Evolutionary conservation across 805 yeast genomes (phyloP).

Genomic region (Metschnikowia drakensbergensis): DNA sequence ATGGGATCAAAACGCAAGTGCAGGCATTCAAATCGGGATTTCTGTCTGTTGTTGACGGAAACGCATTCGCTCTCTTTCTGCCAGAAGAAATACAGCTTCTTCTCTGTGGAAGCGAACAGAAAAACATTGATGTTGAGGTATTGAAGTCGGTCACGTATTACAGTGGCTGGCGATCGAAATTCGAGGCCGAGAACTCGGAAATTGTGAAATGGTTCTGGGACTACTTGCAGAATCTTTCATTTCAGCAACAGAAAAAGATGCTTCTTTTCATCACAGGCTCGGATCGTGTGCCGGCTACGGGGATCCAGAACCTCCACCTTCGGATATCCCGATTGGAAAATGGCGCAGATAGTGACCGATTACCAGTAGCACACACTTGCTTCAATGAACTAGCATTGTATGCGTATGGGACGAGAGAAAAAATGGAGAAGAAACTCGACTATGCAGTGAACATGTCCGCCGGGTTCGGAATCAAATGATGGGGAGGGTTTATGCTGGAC

Average conservation of each 20-base stretch:
- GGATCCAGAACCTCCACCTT: conserved; percentile 70
- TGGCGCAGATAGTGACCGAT: conserved; percentile 39
- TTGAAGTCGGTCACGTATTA: conserved; percentile 73
- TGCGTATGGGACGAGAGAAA: conserved; percentile 55
- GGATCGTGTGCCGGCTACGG: conserved; percentile 90
- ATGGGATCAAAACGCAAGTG: conserved; percentile 50
- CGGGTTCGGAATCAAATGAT: conserved; percentile 76
- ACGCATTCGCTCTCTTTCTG: conserved; percentile 73
- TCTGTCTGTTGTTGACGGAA: conserved; percentile 69
- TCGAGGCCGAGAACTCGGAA: conserved; percentile 33
- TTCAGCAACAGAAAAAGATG: conserved; percentile 54
- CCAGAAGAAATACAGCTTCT: conserved; percentile 79
- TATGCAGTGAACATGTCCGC: conserved; percentile 74
- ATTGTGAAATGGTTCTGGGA: conserved; percentile 87
- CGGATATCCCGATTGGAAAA: conserved; percentile 51
- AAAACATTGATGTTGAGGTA: conserved; percentile 59
- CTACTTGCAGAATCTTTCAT: conserved; percentile 47
- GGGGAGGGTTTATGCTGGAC: not conserved
- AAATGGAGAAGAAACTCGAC: conserved; percentile 54
- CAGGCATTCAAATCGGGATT: conserved; percentile 68
- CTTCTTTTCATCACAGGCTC: conserved; percentile 84
- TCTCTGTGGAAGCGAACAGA: conserved; percentile 71
- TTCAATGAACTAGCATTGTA: conserved; percentile 84
- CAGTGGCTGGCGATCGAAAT: conserved; percentile 50
- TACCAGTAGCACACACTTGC: conserved; percentile 92